Percentiles rank a stretch among this genome's conserved stretches.
Conservation (phyloP, 2,329 filamentous ascomycete genomes). For the Lecanicillium sp. region DNA sequence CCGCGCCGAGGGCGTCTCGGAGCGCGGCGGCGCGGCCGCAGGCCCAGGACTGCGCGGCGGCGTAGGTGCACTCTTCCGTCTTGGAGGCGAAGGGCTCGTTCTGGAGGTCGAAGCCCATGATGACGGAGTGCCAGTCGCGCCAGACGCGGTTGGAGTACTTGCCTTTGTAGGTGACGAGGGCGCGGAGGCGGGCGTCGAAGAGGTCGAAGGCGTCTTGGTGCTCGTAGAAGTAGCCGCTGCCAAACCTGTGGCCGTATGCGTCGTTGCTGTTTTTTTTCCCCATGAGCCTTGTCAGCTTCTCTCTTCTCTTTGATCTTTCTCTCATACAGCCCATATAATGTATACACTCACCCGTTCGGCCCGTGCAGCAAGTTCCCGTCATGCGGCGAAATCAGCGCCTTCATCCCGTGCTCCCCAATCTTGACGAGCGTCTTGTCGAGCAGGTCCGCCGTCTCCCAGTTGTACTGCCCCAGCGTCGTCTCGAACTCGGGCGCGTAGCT, state of each 20-base stretch:
- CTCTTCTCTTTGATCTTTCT: neutral
- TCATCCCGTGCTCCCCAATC: slow-evolving; percentile 13
- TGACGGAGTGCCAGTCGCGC: slow-evolving; percentile 27
- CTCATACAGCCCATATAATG: neutral
- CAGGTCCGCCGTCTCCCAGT: slow-evolving; percentile 14
- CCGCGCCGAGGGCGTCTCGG: slow-evolving; percentile 21
- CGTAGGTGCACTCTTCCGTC: slow-evolving; percentile 19
- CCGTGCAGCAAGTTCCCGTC: slow-evolving; percentile 16
- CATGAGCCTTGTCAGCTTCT: neutral
- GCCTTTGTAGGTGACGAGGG: slow-evolving; percentile 28
- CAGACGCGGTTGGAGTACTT: slow-evolving; percentile 25
- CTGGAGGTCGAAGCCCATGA: slow-evolving; percentile 29
- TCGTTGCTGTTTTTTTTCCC: slow-evolving; percentile 10
- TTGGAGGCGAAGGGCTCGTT: slow-evolving; percentile 27
- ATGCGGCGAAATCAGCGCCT: slow-evolving; percentile 17
- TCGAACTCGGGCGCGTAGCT: slow-evolving; percentile 13
- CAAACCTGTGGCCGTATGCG: slow-evolving; percentile 17
- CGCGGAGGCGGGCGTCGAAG: slow-evolving; percentile 25
- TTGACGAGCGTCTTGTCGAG: slow-evolving; percentile 15
- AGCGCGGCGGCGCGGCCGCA: slow-evolving; percentile 24
- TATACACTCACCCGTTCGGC: slow-evolving; percentile 11
- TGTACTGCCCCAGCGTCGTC: slow-evolving; percentile 18
- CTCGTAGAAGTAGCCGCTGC: slow-evolving; percentile 24
- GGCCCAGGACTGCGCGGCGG: slow-evolving; percentile 23
- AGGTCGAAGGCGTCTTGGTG: slow-evolving; percentile 23